Conservation (phyloP, 169 alveolate species). For the Plasmodium ovale region DNA sequence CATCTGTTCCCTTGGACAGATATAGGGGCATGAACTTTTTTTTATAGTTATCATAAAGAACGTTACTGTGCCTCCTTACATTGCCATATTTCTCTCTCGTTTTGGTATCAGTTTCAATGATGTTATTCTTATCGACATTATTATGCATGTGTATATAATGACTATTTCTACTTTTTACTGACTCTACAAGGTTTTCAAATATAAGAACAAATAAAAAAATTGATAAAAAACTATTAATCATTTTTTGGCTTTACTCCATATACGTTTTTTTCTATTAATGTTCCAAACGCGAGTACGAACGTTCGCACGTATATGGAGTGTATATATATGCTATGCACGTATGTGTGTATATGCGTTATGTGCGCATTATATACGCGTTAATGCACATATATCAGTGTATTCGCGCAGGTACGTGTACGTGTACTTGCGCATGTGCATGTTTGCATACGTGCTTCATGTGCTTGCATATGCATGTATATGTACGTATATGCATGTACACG, state of each 20-base stretch:
- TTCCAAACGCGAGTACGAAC: background rate
- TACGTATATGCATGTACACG: background rate
- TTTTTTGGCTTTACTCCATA: constrained; percentile 56
- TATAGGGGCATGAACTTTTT: constrained; percentile 33
- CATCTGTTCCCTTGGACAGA: constrained; percentile 62
- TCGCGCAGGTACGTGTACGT: background rate
- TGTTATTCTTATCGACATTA: constrained; percentile 39
- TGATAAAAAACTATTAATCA: constrained; percentile 51
- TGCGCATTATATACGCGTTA: too few species aligned
- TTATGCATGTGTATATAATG: constrained; percentile 75
- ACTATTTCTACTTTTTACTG: constrained; percentile 42
- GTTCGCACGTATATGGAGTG: background rate
- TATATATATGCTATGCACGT: background rate
- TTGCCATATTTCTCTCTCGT: constrained; percentile 30
- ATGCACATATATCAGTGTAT: too few species aligned
- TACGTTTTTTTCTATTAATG: background rate
- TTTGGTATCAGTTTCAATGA: constrained; percentile 41
- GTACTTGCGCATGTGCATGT: background rate
- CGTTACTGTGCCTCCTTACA: constrained; percentile 1
- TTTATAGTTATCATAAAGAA: constrained; percentile 23
- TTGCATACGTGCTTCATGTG: background rate
- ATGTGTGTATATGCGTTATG: background rate
- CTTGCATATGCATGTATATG: background rate
- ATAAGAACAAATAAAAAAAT: constrained; percentile 57
- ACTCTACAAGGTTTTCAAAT: constrained; percentile 51